Conservation (phyloP, 2,329 filamentous ascomycete species). For the Bipolaris victoriae region DNA sequence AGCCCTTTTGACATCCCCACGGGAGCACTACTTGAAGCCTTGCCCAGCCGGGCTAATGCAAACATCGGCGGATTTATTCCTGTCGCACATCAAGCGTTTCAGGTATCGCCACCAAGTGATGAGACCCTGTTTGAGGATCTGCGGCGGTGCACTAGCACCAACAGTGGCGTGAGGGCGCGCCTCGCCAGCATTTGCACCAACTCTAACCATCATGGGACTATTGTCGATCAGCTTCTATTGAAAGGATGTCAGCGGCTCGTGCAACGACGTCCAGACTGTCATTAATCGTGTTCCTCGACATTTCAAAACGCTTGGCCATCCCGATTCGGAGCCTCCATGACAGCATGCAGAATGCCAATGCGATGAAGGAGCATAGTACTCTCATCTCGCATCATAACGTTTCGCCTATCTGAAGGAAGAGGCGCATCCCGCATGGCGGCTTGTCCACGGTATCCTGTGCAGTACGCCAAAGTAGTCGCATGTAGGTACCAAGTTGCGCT, state of each 20-base stretch:
- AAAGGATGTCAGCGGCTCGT: background rate
- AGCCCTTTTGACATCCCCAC: background rate
- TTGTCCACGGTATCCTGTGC: background rate
- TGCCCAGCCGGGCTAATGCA: background rate
- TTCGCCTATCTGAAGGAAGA: background rate
- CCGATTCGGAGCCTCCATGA: background rate
- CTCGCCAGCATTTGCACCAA: background rate
- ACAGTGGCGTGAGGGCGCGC: background rate
- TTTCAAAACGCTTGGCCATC: background rate
- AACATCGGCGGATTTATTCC: background rate
- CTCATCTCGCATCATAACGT: background rate
- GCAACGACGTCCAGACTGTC: background rate
- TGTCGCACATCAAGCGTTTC: background rate
- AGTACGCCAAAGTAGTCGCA: background rate
- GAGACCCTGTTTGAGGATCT: constrained; percentile 3
- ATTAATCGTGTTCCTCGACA: background rate
- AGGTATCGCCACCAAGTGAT: background rate
- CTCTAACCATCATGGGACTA: background rate
- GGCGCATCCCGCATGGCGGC: background rate
- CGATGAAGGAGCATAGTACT: background rate
- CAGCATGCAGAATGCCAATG: background rate
- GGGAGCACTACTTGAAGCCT: background rate
- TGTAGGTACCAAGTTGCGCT: background rate
- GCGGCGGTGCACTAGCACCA: background rate
- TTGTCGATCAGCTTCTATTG: background rate